Evolutionary conservation across 2,329 filamentous ascomycete genomes (phyloP).

Genomic region (Ascocoryne sarcoides): DNA sequence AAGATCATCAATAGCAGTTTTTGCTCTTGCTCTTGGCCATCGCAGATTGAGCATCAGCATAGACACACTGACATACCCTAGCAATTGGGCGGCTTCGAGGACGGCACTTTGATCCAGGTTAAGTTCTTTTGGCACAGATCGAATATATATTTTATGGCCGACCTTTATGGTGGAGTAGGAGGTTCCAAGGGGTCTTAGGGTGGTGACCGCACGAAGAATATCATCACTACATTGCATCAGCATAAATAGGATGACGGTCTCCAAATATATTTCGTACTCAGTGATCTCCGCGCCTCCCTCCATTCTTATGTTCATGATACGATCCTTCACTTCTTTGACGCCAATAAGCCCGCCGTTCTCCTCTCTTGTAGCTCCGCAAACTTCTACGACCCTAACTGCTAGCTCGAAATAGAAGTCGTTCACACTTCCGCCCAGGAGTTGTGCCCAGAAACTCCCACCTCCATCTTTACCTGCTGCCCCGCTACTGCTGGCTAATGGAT

Average conservation of each 20-base stretch:
- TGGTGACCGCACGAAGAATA: slow-evolving; percentile 79
- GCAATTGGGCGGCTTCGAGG: slow-evolving; percentile 79
- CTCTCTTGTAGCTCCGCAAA: slow-evolving; percentile 74
- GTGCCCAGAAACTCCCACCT: slow-evolving; percentile 74
- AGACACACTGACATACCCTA: slow-evolving; percentile 82
- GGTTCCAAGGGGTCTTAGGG: slow-evolving; percentile 76
- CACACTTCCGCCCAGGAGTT: slow-evolving; percentile 81
- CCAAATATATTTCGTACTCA: slow-evolving; percentile 47
- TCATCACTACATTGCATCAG: slow-evolving; percentile 56
- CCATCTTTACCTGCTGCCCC: slow-evolving; percentile 39
- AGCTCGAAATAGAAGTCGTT: slow-evolving; percentile 99
- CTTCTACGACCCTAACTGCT: slow-evolving; percentile 88
- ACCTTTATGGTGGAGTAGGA: slow-evolving; percentile 80
- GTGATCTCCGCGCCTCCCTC: slow-evolving; percentile 70
- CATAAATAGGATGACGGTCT: slow-evolving; percentile 2
- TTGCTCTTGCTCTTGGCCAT: slow-evolving; percentile 78
- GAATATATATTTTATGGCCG: slow-evolving; percentile 77
- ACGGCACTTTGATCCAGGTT: slow-evolving; percentile 91
- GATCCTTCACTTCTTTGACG: slow-evolving; percentile 68
- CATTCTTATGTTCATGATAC: slow-evolving; percentile 62
- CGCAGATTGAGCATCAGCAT: slow-evolving; percentile 81
- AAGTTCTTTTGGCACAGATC: slow-evolving; percentile 88
- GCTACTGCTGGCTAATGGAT: slow-evolving; percentile 71
- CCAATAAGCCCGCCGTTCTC: slow-evolving; percentile 93
- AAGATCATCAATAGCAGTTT: slow-evolving; percentile 84